A percentile compares a stretch with the other conserved stretches of the same genome.
phyloP scores from a whole-genome alignment of 345 rosid genomes.

The Arabis alpina region DNA sequence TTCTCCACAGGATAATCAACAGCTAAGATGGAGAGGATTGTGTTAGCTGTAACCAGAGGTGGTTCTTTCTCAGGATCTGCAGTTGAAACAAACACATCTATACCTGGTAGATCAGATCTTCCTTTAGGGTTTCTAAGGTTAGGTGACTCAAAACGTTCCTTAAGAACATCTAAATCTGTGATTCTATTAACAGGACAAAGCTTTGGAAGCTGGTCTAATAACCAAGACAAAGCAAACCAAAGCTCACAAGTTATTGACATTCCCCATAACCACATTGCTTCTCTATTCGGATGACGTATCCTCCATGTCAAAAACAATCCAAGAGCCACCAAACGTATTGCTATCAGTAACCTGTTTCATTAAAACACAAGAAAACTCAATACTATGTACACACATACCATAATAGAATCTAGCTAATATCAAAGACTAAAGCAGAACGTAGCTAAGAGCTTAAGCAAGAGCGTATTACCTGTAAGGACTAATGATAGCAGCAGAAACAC shows the following conservation, averaged over 20 bases:
- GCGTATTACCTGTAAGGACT: slow-evolving; percentile 68
- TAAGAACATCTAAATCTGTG: slow-evolving; percentile 67
- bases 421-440: no score
- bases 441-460: no score
- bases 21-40: slow-evolving; percentile 71
- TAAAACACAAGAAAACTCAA: neutral
- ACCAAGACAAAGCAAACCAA: slow-evolving; percentile 86
- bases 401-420: no score
- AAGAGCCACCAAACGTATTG: slow-evolving; percentile 63
- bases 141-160: slow-evolving; percentile 70
- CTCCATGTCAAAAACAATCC: slow-evolving; percentile 76
- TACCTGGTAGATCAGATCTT: slow-evolving; percentile 76
- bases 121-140: slow-evolving; percentile 80
- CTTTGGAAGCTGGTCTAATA: slow-evolving; percentile 78
- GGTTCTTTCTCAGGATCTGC: slow-evolving; percentile 90
- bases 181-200: slow-evolving; percentile 79
- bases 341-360: slow-evolving; percentile 57
- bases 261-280: slow-evolving; percentile 82
- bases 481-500: slow-evolving; percentile 66
- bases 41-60: slow-evolving; percentile 79
- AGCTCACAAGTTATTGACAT: slow-evolving; percentile 75
- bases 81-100: slow-evolving; percentile 78
- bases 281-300: slow-evolving; percentile 65
- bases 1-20: slow-evolving; percentile 85
- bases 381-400: no score